These are phyloP conservation scores for Dryadomyces quercivorus DNA, from an alignment of 2,329 filamentous ascomycete species.

Conservation along the genomic window DNA sequence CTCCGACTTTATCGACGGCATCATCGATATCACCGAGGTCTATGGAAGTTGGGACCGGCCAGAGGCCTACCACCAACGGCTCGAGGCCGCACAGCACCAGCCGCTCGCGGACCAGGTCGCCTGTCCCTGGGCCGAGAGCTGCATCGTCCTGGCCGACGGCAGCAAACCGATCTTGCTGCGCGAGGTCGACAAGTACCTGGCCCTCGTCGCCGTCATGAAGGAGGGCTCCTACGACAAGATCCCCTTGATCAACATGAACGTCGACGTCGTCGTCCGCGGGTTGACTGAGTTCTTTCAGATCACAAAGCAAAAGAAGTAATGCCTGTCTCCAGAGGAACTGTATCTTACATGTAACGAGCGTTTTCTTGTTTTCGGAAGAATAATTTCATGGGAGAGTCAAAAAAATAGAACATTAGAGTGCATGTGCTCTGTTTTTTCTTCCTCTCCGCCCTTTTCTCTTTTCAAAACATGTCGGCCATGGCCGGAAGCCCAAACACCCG, in stretches of 20 bases:
- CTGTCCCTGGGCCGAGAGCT: constrained; percentile 54
- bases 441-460: background rate
- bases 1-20: constrained; percentile 96
- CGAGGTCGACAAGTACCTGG: constrained; percentile 63
- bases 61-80: constrained; percentile 37
- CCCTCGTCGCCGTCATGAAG: constrained; percentile 76
- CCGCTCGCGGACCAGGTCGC: constrained; percentile 54
- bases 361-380: background rate
- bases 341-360: background rate
- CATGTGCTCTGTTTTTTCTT: background rate
- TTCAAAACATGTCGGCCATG: constrained; percentile 3
- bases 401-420: background rate
- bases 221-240: constrained; percentile 77
- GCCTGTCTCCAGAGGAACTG: background rate
- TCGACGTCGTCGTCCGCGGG: constrained; percentile 68
- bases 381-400: background rate
- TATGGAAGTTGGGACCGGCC: constrained; percentile 65
- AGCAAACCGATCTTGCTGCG: constrained; percentile 54
- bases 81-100: constrained; percentile 50
- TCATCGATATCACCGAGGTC: constrained; percentile 91
- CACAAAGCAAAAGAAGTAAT: constrained; percentile 39
- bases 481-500: constrained; percentile 33
- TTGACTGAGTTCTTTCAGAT: constrained; percentile 69
- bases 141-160: constrained; percentile 52
- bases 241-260: constrained; percentile 76